Percentiles rank a stretch among this genome's conserved stretches.
phyloP scores from a whole-genome alignment of 1,139 yeast species.

The Kodamaea alishanica region DNA sequence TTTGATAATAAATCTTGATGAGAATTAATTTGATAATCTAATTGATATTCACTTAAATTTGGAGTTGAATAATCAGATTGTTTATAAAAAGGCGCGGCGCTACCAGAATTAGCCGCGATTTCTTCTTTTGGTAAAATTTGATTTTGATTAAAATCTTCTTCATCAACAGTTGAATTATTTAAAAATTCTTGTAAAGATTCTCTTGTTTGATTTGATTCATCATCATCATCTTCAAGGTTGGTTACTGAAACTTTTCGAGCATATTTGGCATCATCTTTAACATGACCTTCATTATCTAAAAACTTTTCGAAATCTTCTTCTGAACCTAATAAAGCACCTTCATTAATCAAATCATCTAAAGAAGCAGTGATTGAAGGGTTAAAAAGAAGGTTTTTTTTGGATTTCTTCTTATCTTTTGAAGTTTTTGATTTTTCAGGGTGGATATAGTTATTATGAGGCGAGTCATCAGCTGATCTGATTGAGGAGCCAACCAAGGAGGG shows the following conservation, averaged over 20 bases:
- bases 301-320: slow-evolving; percentile 53
- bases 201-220: slow-evolving; percentile 13
- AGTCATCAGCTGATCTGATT: slow-evolving; percentile 50
- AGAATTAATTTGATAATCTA: slow-evolving; percentile 38
- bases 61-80: slow-evolving; percentile 40
- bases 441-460: slow-evolving; percentile 44
- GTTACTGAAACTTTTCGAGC: slow-evolving; percentile 3
- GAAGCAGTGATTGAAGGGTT: slow-evolving; percentile 38
- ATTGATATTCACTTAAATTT: slow-evolving; percentile 45
- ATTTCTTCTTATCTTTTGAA: slow-evolving; percentile 18
- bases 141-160: background rate
- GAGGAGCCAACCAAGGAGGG: slow-evolving; percentile 60
- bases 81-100: background rate
- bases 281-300: slow-evolving; percentile 50
- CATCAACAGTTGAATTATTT: slow-evolving; percentile 1
- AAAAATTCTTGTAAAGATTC: slow-evolving; percentile 11
- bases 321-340: slow-evolving; percentile 58
- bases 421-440: slow-evolving; percentile 42
- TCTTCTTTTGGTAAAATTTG: background rate
- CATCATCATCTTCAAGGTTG: slow-evolving; percentile 6
- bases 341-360: slow-evolving; percentile 53
- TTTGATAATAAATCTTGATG: slow-evolving; percentile 36
- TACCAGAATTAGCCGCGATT: background rate
- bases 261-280: slow-evolving; percentile 45
- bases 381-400: slow-evolving; percentile 15